phyloP scores from a whole-genome alignment of 371 early-diverging fungal genomes.

The Homolaphlyctis polyrhiza region DNA sequence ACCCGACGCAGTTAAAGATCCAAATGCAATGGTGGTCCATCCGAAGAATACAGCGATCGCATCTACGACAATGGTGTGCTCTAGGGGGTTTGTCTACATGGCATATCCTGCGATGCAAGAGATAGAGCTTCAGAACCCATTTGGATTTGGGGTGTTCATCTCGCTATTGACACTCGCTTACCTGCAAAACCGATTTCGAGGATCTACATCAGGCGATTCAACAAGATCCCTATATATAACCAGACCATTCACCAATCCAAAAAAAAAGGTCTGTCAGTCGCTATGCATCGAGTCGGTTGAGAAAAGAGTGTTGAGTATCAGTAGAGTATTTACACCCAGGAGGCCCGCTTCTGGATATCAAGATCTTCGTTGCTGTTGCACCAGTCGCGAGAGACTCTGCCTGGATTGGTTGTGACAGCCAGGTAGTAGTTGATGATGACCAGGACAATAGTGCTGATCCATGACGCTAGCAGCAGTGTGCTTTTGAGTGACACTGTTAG shows the following conservation, averaged over 20 bases:
- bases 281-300: no score
- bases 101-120: constrained; percentile 21
- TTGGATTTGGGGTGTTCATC: not conserved
- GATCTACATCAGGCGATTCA: not conserved
- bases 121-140: not conserved
- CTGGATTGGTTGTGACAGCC: not conserved
- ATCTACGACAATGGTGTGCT: constrained; percentile 57
- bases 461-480: not conserved
- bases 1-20: constrained; percentile 79
- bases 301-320: no score
- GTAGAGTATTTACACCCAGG: no score
- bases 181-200: not conserved
- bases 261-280: no score
- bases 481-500: not conserved
- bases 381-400: not conserved
- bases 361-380: not conserved
- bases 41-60: constrained; percentile 44
- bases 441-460: not conserved
- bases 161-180: not conserved
- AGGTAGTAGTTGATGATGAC: not conserved
- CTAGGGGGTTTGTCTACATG: constrained; percentile 48
- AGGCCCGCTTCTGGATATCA: no score
- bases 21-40: constrained; percentile 71
- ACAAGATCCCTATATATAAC: not conserved
- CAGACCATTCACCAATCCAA: constrained; percentile 41